Conservation (phyloP, 2,329 filamentous ascomycete genomes). For the Geosmithia morbida region DNA sequence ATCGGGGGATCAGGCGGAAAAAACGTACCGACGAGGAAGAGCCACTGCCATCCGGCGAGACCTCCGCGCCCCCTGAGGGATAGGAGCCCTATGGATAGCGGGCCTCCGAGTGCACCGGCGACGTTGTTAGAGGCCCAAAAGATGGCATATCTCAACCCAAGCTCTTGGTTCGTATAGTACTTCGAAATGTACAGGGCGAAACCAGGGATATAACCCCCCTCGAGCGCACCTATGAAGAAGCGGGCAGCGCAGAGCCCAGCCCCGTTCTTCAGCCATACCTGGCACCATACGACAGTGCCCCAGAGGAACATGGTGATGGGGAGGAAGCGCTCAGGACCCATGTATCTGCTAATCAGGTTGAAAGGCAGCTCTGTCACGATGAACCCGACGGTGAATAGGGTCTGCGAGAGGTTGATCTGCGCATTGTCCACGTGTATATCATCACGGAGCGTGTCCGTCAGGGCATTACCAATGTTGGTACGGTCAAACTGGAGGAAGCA, state of each 20-base stretch:
- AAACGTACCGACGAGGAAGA: constrained; percentile 12
- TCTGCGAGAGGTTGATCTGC: constrained; percentile 36
- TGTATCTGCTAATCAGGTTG: constrained; percentile 12
- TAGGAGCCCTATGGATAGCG: constrained; percentile 11
- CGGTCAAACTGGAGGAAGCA: constrained; percentile 18
- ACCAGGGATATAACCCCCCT: constrained; percentile 17
- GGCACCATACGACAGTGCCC: constrained; percentile 13
- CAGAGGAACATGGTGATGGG: constrained; percentile 15
- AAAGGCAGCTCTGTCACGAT: constrained; percentile 24
- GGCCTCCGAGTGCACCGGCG: constrained; percentile 12
- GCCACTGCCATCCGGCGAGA: constrained; percentile 14
- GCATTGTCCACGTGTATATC: constrained; percentile 33
- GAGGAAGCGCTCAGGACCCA: constrained; percentile 13
- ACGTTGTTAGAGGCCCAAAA: constrained; percentile 15
- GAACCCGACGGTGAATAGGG: constrained; percentile 33
- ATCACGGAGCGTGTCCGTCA: constrained; percentile 32
- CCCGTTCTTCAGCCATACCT: constrained; percentile 12
- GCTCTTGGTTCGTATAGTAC: constrained; percentile 14
- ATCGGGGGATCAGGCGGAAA: not conserved
- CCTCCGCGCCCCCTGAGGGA: constrained; percentile 10
- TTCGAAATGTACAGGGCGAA: constrained; percentile 14
- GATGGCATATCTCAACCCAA: constrained; percentile 12
- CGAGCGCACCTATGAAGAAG: constrained; percentile 14
- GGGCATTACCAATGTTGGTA: constrained; percentile 30
- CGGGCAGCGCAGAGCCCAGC: constrained; percentile 10